phyloP scores from a whole-genome alignment of 768 basidiomycete genomes.

The Phaeolepiota aurea region DNA sequence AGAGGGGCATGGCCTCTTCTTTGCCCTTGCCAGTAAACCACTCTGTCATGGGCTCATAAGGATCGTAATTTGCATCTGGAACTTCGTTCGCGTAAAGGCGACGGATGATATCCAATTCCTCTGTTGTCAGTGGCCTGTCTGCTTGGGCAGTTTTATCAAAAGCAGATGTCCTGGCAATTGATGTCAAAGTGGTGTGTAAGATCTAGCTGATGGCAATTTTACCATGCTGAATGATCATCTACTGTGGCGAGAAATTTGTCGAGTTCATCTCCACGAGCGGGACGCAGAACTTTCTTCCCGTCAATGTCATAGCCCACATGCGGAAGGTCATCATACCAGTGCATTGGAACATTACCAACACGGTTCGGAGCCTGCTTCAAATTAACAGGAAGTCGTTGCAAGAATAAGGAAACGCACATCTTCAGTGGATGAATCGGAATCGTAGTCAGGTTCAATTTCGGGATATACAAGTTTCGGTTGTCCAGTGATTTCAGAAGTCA shows the following conservation, averaged over 20 bases:
- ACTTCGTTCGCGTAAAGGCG: conserved; percentile 86
- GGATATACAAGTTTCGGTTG: conserved; percentile 77
- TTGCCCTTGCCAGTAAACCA: conserved; percentile 98
- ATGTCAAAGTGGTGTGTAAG: background rate
- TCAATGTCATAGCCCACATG: conserved; percentile 96
- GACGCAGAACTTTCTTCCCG: conserved; percentile 89
- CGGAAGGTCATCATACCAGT: conserved; percentile 99
- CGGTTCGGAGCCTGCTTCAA: conserved; percentile 83
- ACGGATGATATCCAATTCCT: conserved; percentile 93
- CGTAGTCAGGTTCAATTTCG: conserved; percentile 85
- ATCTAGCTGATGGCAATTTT: conserved; percentile 12
- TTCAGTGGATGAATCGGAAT: conserved; percentile 88
- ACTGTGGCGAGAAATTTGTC: conserved; percentile 94
- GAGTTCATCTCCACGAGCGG: conserved; percentile 91
- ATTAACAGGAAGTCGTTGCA: conserved; percentile 6
- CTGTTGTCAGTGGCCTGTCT: conserved; percentile 78
- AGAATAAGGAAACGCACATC: conserved; percentile 63
- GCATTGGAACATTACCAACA: conserved; percentile 89
- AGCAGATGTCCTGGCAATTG: conserved; percentile 66
- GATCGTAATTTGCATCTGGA: conserved; percentile 85
- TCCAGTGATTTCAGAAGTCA: conserved; percentile 79
- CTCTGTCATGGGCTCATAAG: conserved; percentile 88
- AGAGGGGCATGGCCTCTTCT: conserved; percentile 91
- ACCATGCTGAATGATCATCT: conserved; percentile 90
- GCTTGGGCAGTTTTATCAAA: conserved; percentile 83